Evolutionary conservation across 345 rosid genomes (phyloP).

Genomic region (Geranium brycei): DNA sequence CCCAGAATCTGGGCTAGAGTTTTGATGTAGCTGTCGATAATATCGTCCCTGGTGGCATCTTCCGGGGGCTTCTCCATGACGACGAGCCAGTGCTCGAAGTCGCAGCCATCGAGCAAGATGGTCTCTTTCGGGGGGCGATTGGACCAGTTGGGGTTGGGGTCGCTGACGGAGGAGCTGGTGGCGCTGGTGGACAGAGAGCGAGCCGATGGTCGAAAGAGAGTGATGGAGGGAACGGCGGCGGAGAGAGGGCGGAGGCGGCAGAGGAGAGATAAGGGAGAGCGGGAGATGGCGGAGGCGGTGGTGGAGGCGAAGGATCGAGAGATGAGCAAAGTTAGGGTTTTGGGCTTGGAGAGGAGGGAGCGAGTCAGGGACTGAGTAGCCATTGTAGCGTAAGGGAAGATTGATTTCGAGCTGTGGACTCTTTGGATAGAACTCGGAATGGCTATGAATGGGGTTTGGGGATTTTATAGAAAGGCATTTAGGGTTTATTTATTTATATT

Average conservation of each 20-base stretch:
- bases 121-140: constrained; percentile 90
- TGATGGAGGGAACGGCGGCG: constrained; percentile 4
- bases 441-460: no score
- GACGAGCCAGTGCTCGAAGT: constrained; percentile 91
- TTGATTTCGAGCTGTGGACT: neutral
- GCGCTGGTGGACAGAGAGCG: constrained; percentile 33
- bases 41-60: constrained; percentile 70
- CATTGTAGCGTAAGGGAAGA: neutral
- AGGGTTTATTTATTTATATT: no score
- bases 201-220: constrained; percentile 1
- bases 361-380: neutral
- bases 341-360: neutral
- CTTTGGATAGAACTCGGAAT: no score
- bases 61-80: constrained; percentile 65
- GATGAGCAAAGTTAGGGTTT: constrained; percentile 9
- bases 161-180: constrained; percentile 54
- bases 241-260: constrained; percentile 9
- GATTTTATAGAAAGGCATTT: no score
- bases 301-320: constrained; percentile 2
- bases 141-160: constrained; percentile 76
- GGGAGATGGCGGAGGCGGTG: constrained; percentile 16
- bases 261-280: neutral
- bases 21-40: constrained; percentile 64
- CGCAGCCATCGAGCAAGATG: constrained; percentile 81
- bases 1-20: constrained; percentile 58